Percentiles rank a stretch among this genome's conserved stretches.
phyloP scores from a whole-genome alignment of 495 filamentous ascomycete genomes.

The Tuber brumale region DNA sequence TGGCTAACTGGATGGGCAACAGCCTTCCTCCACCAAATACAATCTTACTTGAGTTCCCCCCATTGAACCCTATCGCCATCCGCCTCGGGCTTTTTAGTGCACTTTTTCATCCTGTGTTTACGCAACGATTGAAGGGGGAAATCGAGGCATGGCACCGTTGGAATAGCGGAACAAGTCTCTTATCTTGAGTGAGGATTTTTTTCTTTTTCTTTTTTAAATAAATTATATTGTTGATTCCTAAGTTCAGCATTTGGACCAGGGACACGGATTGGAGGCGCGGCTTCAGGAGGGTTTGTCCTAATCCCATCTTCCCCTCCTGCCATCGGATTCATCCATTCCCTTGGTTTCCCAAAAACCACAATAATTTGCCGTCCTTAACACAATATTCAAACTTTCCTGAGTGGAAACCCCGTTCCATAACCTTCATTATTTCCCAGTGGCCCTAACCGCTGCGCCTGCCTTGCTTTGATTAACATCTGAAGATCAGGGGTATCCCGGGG shows the following conservation, averaged over 20 bases:
- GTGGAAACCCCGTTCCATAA: neutral
- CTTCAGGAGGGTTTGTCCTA: neutral
- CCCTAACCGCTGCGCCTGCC: neutral
- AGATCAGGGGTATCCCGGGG: neutral
- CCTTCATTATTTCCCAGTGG: neutral
- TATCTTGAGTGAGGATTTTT: neutral
- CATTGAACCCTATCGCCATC: neutral
- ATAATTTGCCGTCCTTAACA: neutral
- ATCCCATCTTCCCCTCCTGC: neutral
- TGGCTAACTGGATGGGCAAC: neutral
- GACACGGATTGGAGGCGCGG: neutral
- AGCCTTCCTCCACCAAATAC: neutral
- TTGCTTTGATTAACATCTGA: neutral
- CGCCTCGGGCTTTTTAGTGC: neutral
- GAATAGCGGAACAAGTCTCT: neutral
- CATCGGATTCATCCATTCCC: neutral
- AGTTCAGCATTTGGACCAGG: neutral
- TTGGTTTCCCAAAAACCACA: neutral
- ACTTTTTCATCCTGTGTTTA: neutral
- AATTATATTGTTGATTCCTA: neutral
- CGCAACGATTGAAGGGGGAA: neutral
- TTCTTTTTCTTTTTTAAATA: neutral
- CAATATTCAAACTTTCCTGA: neutral
- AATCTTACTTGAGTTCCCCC: neutral
- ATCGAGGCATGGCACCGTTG: neutral